Evolutionary conservation across 2,329 filamentous ascomycete species (phyloP).

Genomic region (Domatiomyces catenatus): DNA sequence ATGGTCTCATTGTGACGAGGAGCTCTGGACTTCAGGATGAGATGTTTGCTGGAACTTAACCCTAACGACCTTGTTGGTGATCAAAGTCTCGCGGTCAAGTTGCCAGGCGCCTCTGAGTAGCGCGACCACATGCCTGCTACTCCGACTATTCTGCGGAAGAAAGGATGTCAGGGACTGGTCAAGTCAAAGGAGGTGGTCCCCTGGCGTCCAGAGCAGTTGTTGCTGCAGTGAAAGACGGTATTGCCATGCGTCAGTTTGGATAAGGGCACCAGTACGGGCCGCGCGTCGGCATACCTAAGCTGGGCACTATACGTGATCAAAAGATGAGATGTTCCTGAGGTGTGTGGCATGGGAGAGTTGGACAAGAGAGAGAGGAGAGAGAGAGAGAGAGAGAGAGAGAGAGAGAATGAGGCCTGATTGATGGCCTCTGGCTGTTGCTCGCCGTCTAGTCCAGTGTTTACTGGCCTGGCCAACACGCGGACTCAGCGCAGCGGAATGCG

Average conservation of each 20-base stretch:
- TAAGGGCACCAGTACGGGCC: constrained; percentile 25
- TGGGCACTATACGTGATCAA: constrained; percentile 46
- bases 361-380: constrained; percentile 35
- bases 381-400: constrained; percentile 4
- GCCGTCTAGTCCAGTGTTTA: not conserved
- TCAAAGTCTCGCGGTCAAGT: constrained; percentile 54
- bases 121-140: constrained; percentile 23
- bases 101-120: constrained; percentile 58
- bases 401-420: not conserved
- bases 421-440: not conserved
- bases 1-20: constrained; percentile 32
- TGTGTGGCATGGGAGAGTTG: constrained; percentile 22
- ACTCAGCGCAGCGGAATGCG: not conserved
- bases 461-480: not conserved
- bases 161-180: constrained; percentile 24
- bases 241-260: constrained; percentile 29
- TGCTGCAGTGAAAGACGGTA: constrained; percentile 28
- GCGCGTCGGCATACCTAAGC: constrained; percentile 40
- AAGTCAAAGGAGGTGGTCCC: constrained; percentile 25
- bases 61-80: constrained; percentile 68
- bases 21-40: constrained; percentile 29
- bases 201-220: constrained; percentile 33
- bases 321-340: constrained; percentile 39
- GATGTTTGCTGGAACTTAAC: constrained; percentile 84
- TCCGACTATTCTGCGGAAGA: constrained; percentile 18